A percentile compares a stretch with the other conserved stretches of the same genome.
These are phyloP conservation scores for Coniella lustricola DNA, from an alignment of 2,329 filamentous ascomycete genomes.

Conservation along the genomic window DNA sequence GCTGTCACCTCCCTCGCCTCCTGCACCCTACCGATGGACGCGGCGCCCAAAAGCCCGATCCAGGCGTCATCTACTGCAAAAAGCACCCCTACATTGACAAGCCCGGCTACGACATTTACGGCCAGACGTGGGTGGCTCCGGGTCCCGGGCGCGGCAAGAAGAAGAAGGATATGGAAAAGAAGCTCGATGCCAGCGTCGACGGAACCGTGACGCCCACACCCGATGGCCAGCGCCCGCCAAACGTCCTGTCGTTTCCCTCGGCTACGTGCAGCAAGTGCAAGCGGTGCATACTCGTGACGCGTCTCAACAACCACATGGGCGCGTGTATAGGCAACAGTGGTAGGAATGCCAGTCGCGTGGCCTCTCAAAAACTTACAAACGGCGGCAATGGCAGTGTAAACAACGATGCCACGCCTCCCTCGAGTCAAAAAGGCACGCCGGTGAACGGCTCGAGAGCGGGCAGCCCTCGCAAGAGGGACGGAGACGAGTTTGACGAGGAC, in stretches of 20 bases:
- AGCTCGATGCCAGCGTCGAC: constrained; percentile 39
- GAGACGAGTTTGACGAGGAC: constrained; percentile 47
- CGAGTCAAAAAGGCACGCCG: constrained; percentile 57
- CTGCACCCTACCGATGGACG: constrained; percentile 66
- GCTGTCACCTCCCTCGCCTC: constrained; percentile 67
- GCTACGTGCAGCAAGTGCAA: constrained; percentile 63
- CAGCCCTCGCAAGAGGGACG: constrained; percentile 53
- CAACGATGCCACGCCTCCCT: constrained; percentile 51
- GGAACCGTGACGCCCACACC: constrained; percentile 30
- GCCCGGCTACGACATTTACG: constrained; percentile 72
- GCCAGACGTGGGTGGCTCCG: constrained; percentile 71
- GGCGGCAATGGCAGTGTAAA: constrained; percentile 40
- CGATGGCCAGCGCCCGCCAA: constrained; percentile 47
- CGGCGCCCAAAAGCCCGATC: constrained; percentile 58
- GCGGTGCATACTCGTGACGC: constrained; percentile 56
- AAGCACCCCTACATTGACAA: constrained; percentile 71
- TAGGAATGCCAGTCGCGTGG: constrained; percentile 54
- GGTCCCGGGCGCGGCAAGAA: constrained; percentile 66
- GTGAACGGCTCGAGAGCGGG: constrained; percentile 44
- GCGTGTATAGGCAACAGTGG: constrained; percentile 61
- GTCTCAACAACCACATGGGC: constrained; percentile 62
- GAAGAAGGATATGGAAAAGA: constrained; percentile 69
- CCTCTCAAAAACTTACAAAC: constrained; percentile 57
- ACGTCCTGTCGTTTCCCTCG: constrained; percentile 58
- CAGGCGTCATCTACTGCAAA: constrained; percentile 68